phyloP scores from a whole-genome alignment of 306 rosid species.

The Oemleria cerasiformis region DNA sequence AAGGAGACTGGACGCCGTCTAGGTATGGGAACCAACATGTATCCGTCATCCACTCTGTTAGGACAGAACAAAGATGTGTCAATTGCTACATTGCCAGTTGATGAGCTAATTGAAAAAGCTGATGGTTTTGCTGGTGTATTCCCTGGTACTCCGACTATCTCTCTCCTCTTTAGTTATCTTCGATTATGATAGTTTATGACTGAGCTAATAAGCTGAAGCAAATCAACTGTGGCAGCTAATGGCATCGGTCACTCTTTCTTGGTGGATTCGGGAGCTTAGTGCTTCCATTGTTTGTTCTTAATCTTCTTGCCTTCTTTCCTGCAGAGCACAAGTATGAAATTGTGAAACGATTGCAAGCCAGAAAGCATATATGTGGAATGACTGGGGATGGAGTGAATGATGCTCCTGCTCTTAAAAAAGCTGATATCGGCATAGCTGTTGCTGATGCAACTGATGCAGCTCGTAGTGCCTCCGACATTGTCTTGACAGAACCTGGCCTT shows the following conservation, averaged over 20 bases:
- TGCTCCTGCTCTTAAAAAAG: slow-evolving; percentile 84
- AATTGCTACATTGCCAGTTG: slow-evolving; percentile 65
- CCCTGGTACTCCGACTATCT: slow-evolving; percentile 47
- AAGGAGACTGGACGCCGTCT: slow-evolving; percentile 86
- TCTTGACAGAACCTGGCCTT: slow-evolving; percentile 81
- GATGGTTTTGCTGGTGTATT: slow-evolving; percentile 90
- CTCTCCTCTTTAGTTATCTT: background rate
- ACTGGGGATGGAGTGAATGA: slow-evolving; percentile 91
- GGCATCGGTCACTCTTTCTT: background rate
- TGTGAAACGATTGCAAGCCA: slow-evolving; percentile 72
- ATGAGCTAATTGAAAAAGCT: slow-evolving; percentile 77
- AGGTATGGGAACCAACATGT: slow-evolving; percentile 93
- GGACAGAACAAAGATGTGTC: slow-evolving; percentile 68
- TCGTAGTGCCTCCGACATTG: slow-evolving; percentile 86
- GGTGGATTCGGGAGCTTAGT: background rate
- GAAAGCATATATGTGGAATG: slow-evolving; percentile 84
- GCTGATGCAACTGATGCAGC: slow-evolving; percentile 94
- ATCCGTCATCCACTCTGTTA: slow-evolving; percentile 70
- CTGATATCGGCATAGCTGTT: slow-evolving; percentile 94
- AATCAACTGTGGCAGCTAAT: background rate
- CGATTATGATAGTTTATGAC: no score
- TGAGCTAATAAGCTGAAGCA: background rate
- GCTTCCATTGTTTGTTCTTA: background rate
- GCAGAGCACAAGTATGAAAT: slow-evolving; percentile 89
- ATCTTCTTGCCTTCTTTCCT: slow-evolving; percentile 5